Conservation (phyloP, 352 stramenopile species). For the Globisporangium iwayamae region DNA sequence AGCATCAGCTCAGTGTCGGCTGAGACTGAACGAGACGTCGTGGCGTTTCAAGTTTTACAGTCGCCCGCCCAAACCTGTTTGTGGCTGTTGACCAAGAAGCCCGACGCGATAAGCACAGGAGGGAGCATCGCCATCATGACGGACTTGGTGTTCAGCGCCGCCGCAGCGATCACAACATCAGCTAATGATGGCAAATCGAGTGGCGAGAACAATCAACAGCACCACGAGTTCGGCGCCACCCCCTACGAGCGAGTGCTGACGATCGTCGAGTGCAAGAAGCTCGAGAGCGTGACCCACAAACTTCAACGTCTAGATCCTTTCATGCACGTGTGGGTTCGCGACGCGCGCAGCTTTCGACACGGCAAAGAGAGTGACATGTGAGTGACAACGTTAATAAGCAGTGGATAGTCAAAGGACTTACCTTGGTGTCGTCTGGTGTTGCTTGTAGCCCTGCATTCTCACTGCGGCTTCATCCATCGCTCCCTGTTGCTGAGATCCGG, state of each 20-base stretch:
- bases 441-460: slow-evolving; percentile 29
- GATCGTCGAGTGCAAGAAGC: slow-evolving; percentile 32
- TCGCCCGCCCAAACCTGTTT: neutral
- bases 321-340: slow-evolving; percentile 60
- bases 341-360: slow-evolving; percentile 48
- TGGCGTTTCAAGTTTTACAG: neutral
- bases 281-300: slow-evolving; percentile 25
- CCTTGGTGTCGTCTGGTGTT: neutral
- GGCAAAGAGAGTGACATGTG: slow-evolving; percentile 41
- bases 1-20: neutral
- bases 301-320: slow-evolving; percentile 29
- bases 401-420: neutral
- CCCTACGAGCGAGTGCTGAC: slow-evolving; percentile 45
- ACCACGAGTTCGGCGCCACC: slow-evolving; percentile 14
- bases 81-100: neutral
- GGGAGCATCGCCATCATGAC: neutral
- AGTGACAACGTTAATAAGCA: neutral
- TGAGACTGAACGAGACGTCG: neutral
- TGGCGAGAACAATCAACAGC: neutral
- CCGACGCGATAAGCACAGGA: neutral
- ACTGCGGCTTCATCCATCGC: slow-evolving; percentile 36
- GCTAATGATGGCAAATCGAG: neutral
- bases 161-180: neutral
- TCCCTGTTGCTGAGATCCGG: slow-evolving; percentile 45
- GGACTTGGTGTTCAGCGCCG: slow-evolving; percentile 12